phyloP scores from a whole-genome alignment of 305 asterid species.

The Andrographis paniculata region DNA sequence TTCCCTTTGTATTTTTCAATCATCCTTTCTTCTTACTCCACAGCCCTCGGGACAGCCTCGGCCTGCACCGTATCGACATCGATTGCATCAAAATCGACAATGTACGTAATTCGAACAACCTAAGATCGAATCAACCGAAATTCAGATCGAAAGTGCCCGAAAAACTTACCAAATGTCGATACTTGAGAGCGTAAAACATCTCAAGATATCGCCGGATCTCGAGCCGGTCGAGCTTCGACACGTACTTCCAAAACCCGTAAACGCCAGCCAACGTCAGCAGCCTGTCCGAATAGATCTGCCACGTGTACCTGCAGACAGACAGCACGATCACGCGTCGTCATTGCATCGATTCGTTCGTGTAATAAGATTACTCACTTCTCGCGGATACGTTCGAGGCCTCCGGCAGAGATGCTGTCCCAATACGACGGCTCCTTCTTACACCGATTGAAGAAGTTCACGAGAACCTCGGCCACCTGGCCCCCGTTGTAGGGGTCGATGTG shows the following conservation, averaged over 20 bases:
- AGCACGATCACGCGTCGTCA: not conserved
- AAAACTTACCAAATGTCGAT: constrained; percentile 20
- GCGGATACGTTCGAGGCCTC: constrained; percentile 43
- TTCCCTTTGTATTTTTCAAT: too few relatives aligned
- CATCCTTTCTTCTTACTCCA: too few relatives aligned
- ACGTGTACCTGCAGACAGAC: constrained; percentile 34
- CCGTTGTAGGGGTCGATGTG: constrained; percentile 48
- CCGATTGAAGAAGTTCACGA: constrained; percentile 38
- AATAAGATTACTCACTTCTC: constrained; percentile 60
- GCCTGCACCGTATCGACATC: too few relatives aligned
- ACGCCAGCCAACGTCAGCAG: constrained; percentile 46
- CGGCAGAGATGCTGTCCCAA: constrained; percentile 38
- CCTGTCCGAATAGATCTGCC: constrained; percentile 53
- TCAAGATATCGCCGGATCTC: constrained; percentile 47
- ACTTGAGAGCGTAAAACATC: constrained; percentile 44
- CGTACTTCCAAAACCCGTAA: constrained; percentile 50
- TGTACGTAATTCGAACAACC: too few relatives aligned
- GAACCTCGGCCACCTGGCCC: constrained; percentile 31
- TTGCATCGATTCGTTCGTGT: too few relatives aligned
- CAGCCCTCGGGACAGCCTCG: too few relatives aligned
- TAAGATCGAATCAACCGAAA: too few relatives aligned
- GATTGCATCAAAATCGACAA: too few relatives aligned
- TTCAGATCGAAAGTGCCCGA: too few relatives aligned
- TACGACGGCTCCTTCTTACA: constrained; percentile 32
- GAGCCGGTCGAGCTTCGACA: constrained; percentile 35